Conservation (phyloP, 2,329 filamentous ascomycete genomes). For the Tolypocladium amazonense region DNA sequence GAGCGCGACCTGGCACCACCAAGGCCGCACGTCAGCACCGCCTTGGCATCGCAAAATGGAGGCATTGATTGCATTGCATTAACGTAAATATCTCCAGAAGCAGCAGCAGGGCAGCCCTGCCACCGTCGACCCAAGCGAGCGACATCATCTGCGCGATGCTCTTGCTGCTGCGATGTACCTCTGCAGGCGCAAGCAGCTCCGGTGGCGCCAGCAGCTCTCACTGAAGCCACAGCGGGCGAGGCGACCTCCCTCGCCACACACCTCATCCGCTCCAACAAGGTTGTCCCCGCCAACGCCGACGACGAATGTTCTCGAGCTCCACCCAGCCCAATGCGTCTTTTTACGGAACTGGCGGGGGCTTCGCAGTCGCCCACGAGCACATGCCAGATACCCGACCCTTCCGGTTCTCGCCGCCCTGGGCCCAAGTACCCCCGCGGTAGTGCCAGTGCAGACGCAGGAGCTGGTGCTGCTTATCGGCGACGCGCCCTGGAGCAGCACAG, state of each 20-base stretch:
- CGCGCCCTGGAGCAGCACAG: neutral
- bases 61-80: neutral
- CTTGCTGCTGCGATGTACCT: too few relatives aligned
- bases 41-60: neutral
- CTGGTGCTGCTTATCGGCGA: neutral
- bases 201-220: too few relatives aligned
- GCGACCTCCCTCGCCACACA: neutral
- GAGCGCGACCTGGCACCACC: neutral
- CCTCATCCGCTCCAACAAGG: neutral
- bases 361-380: neutral
- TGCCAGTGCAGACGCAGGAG: neutral
- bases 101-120: neutral
- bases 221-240: neutral
- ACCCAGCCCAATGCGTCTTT: slow-evolving; percentile 13
- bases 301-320: neutral
- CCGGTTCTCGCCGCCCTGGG: slow-evolving; percentile 1
- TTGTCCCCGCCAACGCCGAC: neutral
- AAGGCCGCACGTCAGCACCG: too few relatives aligned
- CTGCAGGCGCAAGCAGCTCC: too few relatives aligned
- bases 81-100: neutral
- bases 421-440: slow-evolving; percentile 2
- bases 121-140: neutral
- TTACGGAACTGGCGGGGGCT: slow-evolving; percentile 14
- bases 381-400: neutral
- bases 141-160: too few relatives aligned